Conservation (phyloP, 2,329 filamentous ascomycete genomes). For the Botrytis elliptica region DNA sequence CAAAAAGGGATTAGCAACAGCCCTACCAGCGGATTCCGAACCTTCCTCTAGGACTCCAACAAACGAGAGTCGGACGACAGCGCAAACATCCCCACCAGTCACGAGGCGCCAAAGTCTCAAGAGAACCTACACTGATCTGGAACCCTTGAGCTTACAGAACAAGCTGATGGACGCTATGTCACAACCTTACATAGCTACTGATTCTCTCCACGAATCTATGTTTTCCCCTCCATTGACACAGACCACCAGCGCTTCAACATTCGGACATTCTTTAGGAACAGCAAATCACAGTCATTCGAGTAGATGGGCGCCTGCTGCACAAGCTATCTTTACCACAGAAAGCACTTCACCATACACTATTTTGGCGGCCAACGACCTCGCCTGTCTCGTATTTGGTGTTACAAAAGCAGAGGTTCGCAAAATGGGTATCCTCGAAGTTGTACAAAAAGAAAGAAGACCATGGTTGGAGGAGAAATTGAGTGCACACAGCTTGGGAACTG, state of each 20-base stretch:
- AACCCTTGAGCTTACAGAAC: constrained; percentile 71
- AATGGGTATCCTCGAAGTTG: constrained; percentile 91
- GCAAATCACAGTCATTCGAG: constrained; percentile 84
- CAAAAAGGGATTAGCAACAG: constrained; percentile 28
- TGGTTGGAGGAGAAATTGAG: constrained; percentile 88
- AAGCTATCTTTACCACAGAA: constrained; percentile 98
- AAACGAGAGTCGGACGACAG: constrained; percentile 54
- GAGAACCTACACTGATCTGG: constrained; percentile 83
- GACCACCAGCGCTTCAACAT: constrained; percentile 37
- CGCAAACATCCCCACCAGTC: constrained; percentile 52
- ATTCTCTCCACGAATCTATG: constrained; percentile 33
- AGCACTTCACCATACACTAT: constrained; percentile 91
- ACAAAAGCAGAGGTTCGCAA: constrained; percentile 94
- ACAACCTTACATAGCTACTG: constrained; percentile 58
- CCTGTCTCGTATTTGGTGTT: constrained; percentile 97
- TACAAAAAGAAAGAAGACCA: constrained; percentile 80
- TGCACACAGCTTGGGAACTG: constrained; percentile 55
- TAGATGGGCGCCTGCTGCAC: constrained; percentile 84
- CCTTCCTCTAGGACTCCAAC: constrained; percentile 54
- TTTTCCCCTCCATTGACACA: constrained; percentile 48
- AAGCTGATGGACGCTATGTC: constrained; percentile 83
- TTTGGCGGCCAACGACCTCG: constrained; percentile 90
- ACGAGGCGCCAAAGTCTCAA: constrained; percentile 70
- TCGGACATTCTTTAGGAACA: constrained; percentile 46
- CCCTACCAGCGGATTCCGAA: constrained; percentile 43